Evolutionary conservation across 2,329 filamentous ascomycete species (phyloP).

Genomic region (Ploettnerulaceae sp.): DNA sequence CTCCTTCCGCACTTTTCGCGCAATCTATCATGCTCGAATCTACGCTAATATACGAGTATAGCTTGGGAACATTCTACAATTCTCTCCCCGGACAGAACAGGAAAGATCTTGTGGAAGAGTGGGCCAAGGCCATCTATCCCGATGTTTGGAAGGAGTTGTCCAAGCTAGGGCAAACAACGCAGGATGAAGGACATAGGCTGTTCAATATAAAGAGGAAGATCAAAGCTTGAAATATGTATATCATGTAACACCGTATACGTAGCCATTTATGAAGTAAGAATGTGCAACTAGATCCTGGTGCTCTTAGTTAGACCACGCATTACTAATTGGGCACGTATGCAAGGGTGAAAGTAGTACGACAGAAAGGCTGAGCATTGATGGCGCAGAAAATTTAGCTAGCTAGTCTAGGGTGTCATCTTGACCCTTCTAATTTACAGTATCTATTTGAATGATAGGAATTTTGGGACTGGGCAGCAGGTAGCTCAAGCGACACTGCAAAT

Average conservation of each 20-base stretch:
- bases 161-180: conserved; percentile 25
- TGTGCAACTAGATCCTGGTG: background rate
- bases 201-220: conserved; percentile 29
- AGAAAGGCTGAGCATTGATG: too few relatives aligned
- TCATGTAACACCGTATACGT: conserved; percentile 3
- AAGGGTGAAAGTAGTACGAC: too few relatives aligned
- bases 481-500: too few relatives aligned
- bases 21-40: too few relatives aligned
- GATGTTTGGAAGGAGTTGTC: conserved; percentile 61
- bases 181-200: conserved; percentile 27
- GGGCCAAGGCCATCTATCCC: conserved; percentile 66
- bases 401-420: too few relatives aligned
- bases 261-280: background rate
- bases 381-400: too few relatives aligned
- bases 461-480: too few relatives aligned
- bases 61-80: conserved; percentile 73
- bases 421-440: too few relatives aligned
- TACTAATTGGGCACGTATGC: too few relatives aligned
- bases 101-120: conserved; percentile 67
- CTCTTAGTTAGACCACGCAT: too few relatives aligned
- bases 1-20: background rate
- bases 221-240: conserved; percentile 22
- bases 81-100: conserved; percentile 59
- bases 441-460: too few relatives aligned
- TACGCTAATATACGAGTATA: conserved; percentile 35